Evolutionary conservation across 2,329 filamentous ascomycete genomes (phyloP), one percentile per base, ranked within the genome.

Genomic region (Phoma sp.): DNA sequence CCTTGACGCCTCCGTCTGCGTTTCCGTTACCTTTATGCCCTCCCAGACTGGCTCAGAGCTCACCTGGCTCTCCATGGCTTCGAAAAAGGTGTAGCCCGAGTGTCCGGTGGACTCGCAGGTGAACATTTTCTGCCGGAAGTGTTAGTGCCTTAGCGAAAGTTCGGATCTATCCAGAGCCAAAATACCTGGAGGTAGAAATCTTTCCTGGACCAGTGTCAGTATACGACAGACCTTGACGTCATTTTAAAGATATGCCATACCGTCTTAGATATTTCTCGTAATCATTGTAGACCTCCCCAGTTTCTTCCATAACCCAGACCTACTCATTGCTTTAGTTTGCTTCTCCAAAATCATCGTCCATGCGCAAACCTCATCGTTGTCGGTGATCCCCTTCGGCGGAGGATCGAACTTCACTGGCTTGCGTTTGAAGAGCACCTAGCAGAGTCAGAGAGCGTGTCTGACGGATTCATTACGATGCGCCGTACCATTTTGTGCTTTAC

Each of bases 91-190:
- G 62, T 97, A 81, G 47, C 89, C 89, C 27, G 92, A 96, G 74
- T 96, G 93, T 48, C 95, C 95, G 10, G 92, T 96, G 62, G 98
- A 96, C 72, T 96, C 90, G 76, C 96, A 96, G 57, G 96, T 96
- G 75, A 98, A 99, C 50, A 89, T 87, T 70, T 87, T 90, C 87
- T 93, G 65, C 38, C 43, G 44, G 23, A 65, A 23, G 35, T 59
- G 69, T 74, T 65, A 71, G 55, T 42, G 13, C 18, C 18, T 18
- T 18, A 18, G 18, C 18, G 18, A 18, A 18, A 18, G 18, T 18
- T 18, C 18, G 18, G 18, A 2, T 18, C 24, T 10, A n/a, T 10
- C 10, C 4, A 35, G 23, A 4, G 18, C 13, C 22, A 7, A 18
- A 22, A 69, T 80, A 90, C 90, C 85, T 96, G 91, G 65, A 89